A percentile compares a stretch with the other conserved stretches of the same genome.
Conservation (phyloP, 1,284 basidiomycete species). For the Pseudozyma thailandica region DNA sequence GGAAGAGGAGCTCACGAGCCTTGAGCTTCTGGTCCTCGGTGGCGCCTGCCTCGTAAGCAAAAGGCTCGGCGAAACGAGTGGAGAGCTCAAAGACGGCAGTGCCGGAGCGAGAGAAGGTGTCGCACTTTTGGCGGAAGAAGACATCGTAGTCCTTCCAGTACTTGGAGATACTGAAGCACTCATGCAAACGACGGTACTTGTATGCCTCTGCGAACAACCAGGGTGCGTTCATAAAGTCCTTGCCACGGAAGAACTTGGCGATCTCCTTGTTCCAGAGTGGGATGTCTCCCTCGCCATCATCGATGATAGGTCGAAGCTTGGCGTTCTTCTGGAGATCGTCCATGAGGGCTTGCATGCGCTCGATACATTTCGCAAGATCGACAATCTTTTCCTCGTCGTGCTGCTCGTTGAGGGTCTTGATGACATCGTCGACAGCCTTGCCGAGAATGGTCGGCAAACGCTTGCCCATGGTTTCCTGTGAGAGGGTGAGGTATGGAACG, state of each 20-base stretch:
- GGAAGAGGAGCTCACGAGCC: conserved; percentile 88
- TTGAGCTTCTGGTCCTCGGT: conserved; percentile 75
- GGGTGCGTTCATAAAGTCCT: conserved; percentile 88
- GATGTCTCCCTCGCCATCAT: conserved; percentile 92
- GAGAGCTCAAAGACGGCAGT: conserved; percentile 96
- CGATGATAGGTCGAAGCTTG: conserved; percentile 78
- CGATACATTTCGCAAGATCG: conserved; percentile 87
- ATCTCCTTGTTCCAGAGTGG: conserved; percentile 91
- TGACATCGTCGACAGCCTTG: conserved; percentile 93
- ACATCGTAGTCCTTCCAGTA: conserved; percentile 80
- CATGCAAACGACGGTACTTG: conserved; percentile 93
- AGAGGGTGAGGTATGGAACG: not conserved
- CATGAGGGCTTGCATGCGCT: conserved; percentile 70
- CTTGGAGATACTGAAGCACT: conserved; percentile 93
- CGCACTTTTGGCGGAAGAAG: conserved; percentile 75
- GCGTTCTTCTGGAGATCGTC: conserved; percentile 69
- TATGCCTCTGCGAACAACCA: conserved; percentile 84
- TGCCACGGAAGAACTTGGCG: conserved; percentile 82
- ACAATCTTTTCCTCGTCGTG: conserved; percentile 81
- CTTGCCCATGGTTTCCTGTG: conserved; percentile 77
- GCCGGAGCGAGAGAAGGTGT: conserved; percentile 91
- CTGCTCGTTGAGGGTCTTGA: conserved; percentile 84
- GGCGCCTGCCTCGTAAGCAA: conserved; percentile 74
- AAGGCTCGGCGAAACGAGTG: conserved; percentile 88
- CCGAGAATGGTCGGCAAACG: conserved; percentile 93